Evolutionary conservation across 2,329 filamentous ascomycete genomes (phyloP).

Genomic region (Magnaporthales sp.): DNA sequence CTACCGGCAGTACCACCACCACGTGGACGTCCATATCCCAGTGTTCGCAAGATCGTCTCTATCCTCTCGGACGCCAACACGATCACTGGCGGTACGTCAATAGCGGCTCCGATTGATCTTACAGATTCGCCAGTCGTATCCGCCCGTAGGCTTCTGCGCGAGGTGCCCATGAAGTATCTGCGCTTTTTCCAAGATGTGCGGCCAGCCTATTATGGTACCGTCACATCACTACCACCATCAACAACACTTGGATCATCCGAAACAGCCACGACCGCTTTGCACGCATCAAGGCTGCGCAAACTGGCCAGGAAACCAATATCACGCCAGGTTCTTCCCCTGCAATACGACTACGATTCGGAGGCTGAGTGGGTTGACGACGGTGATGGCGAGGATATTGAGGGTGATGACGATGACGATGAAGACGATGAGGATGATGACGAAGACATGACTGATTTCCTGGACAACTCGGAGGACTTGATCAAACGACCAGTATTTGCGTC

Average conservation of each 20-base stretch:
- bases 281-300: constrained; percentile 31
- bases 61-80: constrained; percentile 18
- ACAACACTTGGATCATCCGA: not conserved
- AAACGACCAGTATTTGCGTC: constrained; percentile 52
- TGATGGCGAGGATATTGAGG: constrained; percentile 60
- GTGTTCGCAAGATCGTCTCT: constrained; percentile 54
- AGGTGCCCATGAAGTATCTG: constrained; percentile 54
- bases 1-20: constrained; percentile 26
- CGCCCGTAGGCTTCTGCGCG: constrained; percentile 32
- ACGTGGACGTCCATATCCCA: constrained; percentile 39
- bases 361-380: constrained; percentile 76
- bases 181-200: constrained; percentile 57
- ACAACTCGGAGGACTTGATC: constrained; percentile 69
- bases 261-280: not conserved
- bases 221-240: constrained; percentile 48
- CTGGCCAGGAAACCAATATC: constrained; percentile 46
- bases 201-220: constrained; percentile 64
- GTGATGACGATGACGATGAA: constrained; percentile 61
- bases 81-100: constrained; percentile 30
- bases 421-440: constrained; percentile 65
- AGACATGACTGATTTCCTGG: constrained; percentile 84
- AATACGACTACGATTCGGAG: constrained; percentile 83
- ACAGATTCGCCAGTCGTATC: constrained; percentile 27
- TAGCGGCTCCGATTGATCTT: constrained; percentile 23
- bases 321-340: constrained; percentile 47